Percentiles rank a stretch among this genome's conserved stretches.
phyloP scores from a whole-genome alignment of 73 alveolate genomes.

The Tetrahymena malaccensis region DNA sequence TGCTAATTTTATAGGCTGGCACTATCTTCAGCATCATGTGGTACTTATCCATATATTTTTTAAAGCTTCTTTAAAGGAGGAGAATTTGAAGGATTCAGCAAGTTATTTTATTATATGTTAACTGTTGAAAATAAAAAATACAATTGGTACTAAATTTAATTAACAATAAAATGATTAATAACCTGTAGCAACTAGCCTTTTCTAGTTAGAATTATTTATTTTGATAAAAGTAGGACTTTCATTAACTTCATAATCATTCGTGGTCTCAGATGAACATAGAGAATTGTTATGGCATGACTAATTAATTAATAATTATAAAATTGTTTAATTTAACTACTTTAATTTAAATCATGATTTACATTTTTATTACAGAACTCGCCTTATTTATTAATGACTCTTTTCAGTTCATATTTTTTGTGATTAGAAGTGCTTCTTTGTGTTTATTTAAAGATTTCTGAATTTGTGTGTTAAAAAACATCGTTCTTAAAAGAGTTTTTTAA shows the following conservation, averaged over 20 bases:
- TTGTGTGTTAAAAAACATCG: neutral
- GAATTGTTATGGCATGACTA: neutral
- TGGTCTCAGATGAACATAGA: neutral
- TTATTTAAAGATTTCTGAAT: neutral
- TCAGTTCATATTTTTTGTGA: neutral
- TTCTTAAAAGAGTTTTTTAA: neutral
- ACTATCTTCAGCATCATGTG: neutral
- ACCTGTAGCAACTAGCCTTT: neutral
- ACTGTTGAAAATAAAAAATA: neutral
- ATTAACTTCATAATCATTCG: neutral
- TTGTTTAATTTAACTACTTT: neutral
- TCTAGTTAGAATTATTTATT: no score
- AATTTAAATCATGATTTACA: neutral
- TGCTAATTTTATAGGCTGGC: no score
- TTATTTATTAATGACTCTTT: neutral
- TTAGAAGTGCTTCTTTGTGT: neutral
- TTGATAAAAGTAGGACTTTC: neutral
- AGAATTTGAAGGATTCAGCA: neutral
- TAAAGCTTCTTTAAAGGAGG: neutral
- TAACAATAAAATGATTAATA: neutral
- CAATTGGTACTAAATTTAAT: neutral
- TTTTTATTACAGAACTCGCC: neutral
- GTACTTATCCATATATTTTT: neutral
- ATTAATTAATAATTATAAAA: no score
- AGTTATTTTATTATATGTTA: no score